phyloP scores from a whole-genome alignment of 768 basidiomycete species.

The Xerocomellus intermedius region DNA sequence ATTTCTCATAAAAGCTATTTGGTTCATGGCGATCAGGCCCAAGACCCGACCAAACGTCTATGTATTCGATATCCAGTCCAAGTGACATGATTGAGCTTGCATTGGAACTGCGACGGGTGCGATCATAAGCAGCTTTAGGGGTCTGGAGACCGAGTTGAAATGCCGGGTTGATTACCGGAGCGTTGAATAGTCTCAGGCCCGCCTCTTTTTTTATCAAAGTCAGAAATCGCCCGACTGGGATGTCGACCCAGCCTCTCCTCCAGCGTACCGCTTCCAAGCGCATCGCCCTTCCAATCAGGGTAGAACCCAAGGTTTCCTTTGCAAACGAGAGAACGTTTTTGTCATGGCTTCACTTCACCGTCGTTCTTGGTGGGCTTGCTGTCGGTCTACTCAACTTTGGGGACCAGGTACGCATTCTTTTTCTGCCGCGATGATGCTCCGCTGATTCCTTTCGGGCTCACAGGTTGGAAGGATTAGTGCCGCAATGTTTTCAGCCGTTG shows the following conservation, averaged over 20 bases:
- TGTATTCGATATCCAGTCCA: conserved; percentile 26
- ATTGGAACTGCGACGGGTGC: neutral
- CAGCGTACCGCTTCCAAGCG: conserved; percentile 92
- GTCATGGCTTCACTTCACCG: conserved; percentile 98
- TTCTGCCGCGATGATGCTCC: neutral
- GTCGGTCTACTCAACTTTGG: conserved; percentile 98
- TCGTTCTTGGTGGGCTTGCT: conserved; percentile 93
- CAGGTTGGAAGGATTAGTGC: conserved; percentile 95
- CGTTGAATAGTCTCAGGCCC: neutral
- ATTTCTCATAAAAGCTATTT: conserved; percentile 47
- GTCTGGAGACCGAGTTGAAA: too few relatives aligned
- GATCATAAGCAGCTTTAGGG: too few relatives aligned
- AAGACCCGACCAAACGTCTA: conserved; percentile 16
- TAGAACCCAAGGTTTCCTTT: conserved; percentile 93
- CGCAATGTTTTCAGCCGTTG: conserved; percentile 93
- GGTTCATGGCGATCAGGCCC: conserved; percentile 3
- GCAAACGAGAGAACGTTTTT: conserved; percentile 95
- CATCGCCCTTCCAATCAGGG: conserved; percentile 93
- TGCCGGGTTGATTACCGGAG: conserved; percentile 7
- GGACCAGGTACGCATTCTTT: conserved; percentile 61
- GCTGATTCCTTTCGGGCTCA: neutral
- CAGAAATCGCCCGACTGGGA: conserved; percentile 30
- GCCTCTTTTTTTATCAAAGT: neutral
- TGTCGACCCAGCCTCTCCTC: conserved; percentile 98
- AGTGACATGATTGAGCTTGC: conserved; percentile 13